Conservation (phyloP, 2,329 filamentous ascomycete species). For the Aspergillus versicolor region DNA sequence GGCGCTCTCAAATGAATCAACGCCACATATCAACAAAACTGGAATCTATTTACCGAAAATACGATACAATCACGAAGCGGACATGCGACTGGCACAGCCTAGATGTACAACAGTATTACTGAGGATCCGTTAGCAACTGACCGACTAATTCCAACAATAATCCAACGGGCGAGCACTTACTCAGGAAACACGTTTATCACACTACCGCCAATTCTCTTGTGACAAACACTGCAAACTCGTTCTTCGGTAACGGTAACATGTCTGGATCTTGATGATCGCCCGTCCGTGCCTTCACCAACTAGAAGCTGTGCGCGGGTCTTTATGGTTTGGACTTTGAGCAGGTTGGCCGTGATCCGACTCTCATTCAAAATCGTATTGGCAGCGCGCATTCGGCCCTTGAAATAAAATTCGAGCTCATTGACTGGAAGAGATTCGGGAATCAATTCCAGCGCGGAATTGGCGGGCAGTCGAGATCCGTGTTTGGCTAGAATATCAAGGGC, state of each 20-base stretch:
- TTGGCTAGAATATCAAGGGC: slow-evolving; percentile 85
- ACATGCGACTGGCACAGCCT: slow-evolving; percentile 62
- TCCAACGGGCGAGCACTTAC: slow-evolving; percentile 47
- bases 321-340: slow-evolving; percentile 78
- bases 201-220: slow-evolving; percentile 87
- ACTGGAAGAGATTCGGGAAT: slow-evolving; percentile 81
- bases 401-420: slow-evolving; percentile 80
- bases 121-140: slow-evolving; percentile 19
- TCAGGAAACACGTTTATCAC: slow-evolving; percentile 89
- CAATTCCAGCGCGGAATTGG: slow-evolving; percentile 78
- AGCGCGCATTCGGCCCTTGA: slow-evolving; percentile 82
- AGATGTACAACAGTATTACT: slow-evolving; percentile 71
- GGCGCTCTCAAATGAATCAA: slow-evolving; percentile 6
- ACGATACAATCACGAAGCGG: slow-evolving; percentile 22
- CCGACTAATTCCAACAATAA: background rate
- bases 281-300: slow-evolving; percentile 63
- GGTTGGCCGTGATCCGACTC: slow-evolving; percentile 70
- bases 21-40: slow-evolving; percentile 17
- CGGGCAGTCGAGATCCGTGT: slow-evolving; percentile 87
- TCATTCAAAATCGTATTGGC: slow-evolving; percentile 82
- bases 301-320: slow-evolving; percentile 70
- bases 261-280: slow-evolving; percentile 58
- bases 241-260: slow-evolving; percentile 85
- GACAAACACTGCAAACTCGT: slow-evolving; percentile 84
- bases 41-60: slow-evolving; percentile 19